Percentiles rank a stretch among this genome's conserved stretches.
phyloP scores from a whole-genome alignment of 305 asterid genomes.

The Stenogyne calaminthoides region DNA sequence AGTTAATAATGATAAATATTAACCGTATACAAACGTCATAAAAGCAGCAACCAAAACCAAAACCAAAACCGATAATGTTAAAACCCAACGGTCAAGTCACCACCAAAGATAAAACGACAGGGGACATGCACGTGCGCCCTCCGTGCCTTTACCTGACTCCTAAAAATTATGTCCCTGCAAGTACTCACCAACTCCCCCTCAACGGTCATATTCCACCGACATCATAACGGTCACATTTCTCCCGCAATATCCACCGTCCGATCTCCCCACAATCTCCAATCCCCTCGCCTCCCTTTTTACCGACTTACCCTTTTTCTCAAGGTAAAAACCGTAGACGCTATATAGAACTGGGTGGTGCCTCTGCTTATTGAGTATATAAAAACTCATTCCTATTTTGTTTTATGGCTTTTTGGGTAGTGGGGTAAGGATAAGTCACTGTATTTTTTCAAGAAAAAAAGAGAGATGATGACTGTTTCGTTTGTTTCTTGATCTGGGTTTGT shows the following conservation, averaged over 20 bases:
- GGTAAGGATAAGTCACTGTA: slow-evolving; percentile 43
- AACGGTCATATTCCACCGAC: slow-evolving; percentile 89
- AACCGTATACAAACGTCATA: not conserved
- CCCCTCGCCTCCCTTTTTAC: slow-evolving; percentile 35
- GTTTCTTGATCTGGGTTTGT: slow-evolving; percentile 30
- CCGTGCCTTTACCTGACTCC: slow-evolving; percentile 37
- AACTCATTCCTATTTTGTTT: slow-evolving; percentile 36
- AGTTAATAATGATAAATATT: not conserved
- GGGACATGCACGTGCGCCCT: slow-evolving; percentile 56
- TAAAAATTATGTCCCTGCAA: slow-evolving; percentile 40
- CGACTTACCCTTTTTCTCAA: slow-evolving; percentile 29
- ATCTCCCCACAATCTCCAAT: slow-evolving; percentile 50
- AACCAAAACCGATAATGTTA: slow-evolving; percentile 6
- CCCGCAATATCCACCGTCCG: slow-evolving; percentile 49
- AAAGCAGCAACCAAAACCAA: not conserved
- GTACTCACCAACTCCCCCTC: slow-evolving; percentile 43
- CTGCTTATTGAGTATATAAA: slow-evolving; percentile 40
- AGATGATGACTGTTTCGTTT: slow-evolving; percentile 36
- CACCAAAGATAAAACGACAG: not conserved
- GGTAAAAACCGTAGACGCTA: slow-evolving; percentile 31
- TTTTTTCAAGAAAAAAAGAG: slow-evolving; percentile 1
- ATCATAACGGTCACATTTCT: slow-evolving; percentile 69
- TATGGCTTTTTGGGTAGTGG: slow-evolving; percentile 67
- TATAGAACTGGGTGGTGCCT: slow-evolving; percentile 1
- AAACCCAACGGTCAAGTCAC: slow-evolving; percentile 66